Evolutionary conservation across 2,329 filamentous ascomycete genomes (phyloP).

Genomic region (Botrytis elliptica): DNA sequence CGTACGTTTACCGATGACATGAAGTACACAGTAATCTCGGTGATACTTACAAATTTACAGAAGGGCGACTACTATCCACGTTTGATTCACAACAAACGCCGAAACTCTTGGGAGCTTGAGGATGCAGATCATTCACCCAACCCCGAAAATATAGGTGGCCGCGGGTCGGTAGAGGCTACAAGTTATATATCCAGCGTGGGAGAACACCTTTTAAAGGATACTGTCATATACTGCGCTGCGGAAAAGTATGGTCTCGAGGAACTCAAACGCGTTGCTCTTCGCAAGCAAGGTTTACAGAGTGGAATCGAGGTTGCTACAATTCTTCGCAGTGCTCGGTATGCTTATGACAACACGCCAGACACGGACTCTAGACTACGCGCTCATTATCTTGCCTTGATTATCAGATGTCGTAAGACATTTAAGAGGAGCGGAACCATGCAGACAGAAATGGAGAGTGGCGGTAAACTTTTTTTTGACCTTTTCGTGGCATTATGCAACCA

Average conservation of each 20-base stretch:
- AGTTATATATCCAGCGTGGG: slow-evolving; percentile 73
- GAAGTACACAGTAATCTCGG: background rate
- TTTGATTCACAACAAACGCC: slow-evolving; percentile 81
- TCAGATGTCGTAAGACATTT: slow-evolving; percentile 95
- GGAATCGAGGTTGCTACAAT: slow-evolving; percentile 92
- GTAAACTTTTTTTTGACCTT: slow-evolving; percentile 92
- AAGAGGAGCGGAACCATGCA: slow-evolving; percentile 99
- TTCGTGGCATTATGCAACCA: slow-evolving; percentile 99
- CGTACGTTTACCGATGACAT: slow-evolving; percentile 38
- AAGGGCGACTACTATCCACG: slow-evolving; percentile 63
- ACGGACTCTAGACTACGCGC: slow-evolving; percentile 89
- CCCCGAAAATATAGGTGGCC: slow-evolving; percentile 55
- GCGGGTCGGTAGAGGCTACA: slow-evolving; percentile 68
- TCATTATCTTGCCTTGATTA: slow-evolving; percentile 96
- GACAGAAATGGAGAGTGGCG: slow-evolving; percentile 94
- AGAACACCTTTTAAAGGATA: slow-evolving; percentile 83
- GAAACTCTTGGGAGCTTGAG: slow-evolving; percentile 88
- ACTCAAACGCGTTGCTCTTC: slow-evolving; percentile 85
- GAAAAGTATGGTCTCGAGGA: slow-evolving; percentile 89
- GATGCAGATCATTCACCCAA: slow-evolving; percentile 59
- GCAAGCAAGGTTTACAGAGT: slow-evolving; percentile 87
- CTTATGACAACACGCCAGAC: slow-evolving; percentile 92
- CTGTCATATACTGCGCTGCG: slow-evolving; percentile 89
- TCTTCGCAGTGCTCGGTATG: slow-evolving; percentile 88
- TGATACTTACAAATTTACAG: slow-evolving; percentile 23